Base-by-base conservation (phyloP, 352 stramenopile species). In the Phytopythium delawarense region DNA sequence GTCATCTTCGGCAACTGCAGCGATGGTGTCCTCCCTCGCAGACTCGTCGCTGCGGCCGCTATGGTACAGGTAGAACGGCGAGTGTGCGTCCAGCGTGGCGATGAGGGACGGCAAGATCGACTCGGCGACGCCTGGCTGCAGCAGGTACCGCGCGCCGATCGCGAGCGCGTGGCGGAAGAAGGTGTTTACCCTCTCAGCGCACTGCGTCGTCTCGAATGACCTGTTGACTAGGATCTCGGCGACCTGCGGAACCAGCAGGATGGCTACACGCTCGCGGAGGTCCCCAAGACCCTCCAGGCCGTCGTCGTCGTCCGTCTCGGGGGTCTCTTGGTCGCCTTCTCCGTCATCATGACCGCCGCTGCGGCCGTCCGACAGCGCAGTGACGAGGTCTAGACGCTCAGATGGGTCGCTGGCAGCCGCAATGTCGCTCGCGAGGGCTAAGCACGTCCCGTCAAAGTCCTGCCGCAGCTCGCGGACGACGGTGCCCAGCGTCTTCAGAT, bases 101-200 rank as follows among this genome's bases (percentile, higher is more conserved):
- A 81, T 35, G 66, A 71, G 16, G 88, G 56, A 16, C 81, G 68
- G 50, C 48, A 78, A 1, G 9, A n/a, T 20, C 55, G n/a, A 11
- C 7, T 42, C 39, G 0, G 65, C 53, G 25, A 89, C 79, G 12
- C 77, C 77, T 2, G 65, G 50, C 15, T 71, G 57, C 34, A 90
- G 59, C 4, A 59, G 35, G 21, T 69, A 62, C 11, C 37, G 37
- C 5, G 74, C 69, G 7, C 72, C 62, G 16, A 57, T 64, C 11
- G 60, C 56, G 7, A 94, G 66, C 28, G 77, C 69, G 37, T 75
- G 74, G 45, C 84, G 74, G 1, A 90, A 62, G 59, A 92, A 92
- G 12, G 52, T 55, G 37, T 84, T 80, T 15, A 84, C 71, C 6
- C 23, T 21, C 34, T 69, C 50, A 1, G 76, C 75, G n/a, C 67